Percentiles rank a stretch among this genome's conserved stretches.
Conservation (phyloP, 208 protist genomes). For the Porcisia deanei region DNA sequence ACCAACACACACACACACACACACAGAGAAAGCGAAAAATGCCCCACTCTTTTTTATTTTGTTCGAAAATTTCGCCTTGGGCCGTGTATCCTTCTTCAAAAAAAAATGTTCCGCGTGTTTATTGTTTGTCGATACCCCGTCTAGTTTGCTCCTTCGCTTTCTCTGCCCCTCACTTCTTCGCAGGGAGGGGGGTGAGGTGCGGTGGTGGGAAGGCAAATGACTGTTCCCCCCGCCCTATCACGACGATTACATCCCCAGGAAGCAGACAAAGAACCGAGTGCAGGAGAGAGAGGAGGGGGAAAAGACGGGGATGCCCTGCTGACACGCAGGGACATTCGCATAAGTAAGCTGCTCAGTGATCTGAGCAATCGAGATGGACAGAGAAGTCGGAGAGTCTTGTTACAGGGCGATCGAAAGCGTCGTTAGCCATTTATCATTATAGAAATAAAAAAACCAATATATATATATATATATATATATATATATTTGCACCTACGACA, state of each 20-base stretch:
- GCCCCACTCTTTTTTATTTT: too few species aligned
- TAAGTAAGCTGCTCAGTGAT: not conserved
- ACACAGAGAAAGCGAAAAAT: not conserved
- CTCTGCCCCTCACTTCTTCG: too few species aligned
- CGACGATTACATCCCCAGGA: too few species aligned
- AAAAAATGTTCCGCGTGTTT: too few species aligned
- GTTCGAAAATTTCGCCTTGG: too few species aligned
- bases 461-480: not conserved
- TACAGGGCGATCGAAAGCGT: not conserved
- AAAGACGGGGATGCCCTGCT: not conserved
- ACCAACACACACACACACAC: constrained; percentile 2
- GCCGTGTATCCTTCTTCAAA: too few species aligned
- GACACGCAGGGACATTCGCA: not conserved
- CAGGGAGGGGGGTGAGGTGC: too few species aligned
- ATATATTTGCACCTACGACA: not conserved
- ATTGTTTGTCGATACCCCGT: too few species aligned
- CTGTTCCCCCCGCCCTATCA: too few species aligned
- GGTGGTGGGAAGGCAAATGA: too few species aligned
- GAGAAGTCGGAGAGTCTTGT: not conserved
- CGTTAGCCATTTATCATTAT: constrained; percentile 6
- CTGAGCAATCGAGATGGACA: not conserved
- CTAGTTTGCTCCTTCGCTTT: too few species aligned
- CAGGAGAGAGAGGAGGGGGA: not conserved
- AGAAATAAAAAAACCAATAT: not conserved
- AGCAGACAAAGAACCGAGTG: not conserved